Evolutionary conservation across 2,329 filamentous ascomycete species (phyloP).

Genomic region (Dothiorella sarmentorum): DNA sequence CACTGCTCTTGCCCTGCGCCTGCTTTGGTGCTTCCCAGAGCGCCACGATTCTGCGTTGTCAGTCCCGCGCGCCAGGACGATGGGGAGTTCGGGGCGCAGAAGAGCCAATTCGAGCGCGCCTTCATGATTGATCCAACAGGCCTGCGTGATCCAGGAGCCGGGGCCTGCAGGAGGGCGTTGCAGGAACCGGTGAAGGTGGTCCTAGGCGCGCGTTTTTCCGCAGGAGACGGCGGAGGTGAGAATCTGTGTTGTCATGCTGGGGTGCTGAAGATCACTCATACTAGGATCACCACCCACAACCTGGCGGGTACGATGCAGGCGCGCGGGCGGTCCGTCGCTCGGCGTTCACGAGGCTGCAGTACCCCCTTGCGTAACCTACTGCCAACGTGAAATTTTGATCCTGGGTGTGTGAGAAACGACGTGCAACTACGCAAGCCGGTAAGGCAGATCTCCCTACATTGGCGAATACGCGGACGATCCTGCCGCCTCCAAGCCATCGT

Average conservation of each 20-base stretch:
- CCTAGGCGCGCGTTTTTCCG: background rate
- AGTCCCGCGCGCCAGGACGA: background rate
- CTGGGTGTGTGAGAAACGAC: background rate
- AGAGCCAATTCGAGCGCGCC: background rate
- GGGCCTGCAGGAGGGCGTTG: background rate
- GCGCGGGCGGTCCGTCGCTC: background rate
- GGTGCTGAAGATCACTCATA: background rate
- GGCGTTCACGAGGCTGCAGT: background rate
- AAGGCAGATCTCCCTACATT: background rate
- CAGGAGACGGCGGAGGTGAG: background rate
- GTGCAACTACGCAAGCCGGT: background rate
- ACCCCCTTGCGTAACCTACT: background rate
- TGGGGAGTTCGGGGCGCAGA: background rate
- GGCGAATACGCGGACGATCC: background rate
- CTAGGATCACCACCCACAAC: background rate
- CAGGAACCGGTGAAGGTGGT: background rate
- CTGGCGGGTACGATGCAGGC: background rate
- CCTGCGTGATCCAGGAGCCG: background rate
- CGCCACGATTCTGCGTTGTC: conserved; percentile 5
- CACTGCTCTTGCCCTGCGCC: background rate
- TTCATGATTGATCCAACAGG: background rate
- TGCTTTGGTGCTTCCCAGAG: background rate
- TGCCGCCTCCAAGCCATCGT: background rate
- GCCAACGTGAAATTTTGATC: background rate
- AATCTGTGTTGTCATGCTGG: background rate